Percentiles rank a stretch among this genome's conserved stretches.
Evolutionary conservation across 257 asterid genomes (phyloP).

Genomic region (Nicotiana sylvestris): DNA sequence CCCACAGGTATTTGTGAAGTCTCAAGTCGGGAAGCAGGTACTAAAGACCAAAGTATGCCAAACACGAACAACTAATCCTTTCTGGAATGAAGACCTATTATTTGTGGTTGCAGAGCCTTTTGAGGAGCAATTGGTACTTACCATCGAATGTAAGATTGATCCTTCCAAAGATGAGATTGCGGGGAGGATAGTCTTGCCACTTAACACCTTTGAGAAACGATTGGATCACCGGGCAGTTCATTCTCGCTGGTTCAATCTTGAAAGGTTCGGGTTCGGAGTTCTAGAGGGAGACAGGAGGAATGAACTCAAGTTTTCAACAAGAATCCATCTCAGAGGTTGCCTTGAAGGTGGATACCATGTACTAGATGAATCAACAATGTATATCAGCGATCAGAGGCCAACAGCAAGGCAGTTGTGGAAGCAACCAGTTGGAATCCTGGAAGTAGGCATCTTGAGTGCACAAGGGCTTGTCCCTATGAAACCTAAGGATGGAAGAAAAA

Average conservation of each 20-base stretch:
- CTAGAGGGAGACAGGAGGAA: conserved; percentile 54
- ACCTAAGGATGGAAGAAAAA: conserved; percentile 38
- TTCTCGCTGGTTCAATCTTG: conserved; percentile 59
- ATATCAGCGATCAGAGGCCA: conserved; percentile 62
- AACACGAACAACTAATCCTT: conserved; percentile 44
- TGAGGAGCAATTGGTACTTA: conserved; percentile 55
- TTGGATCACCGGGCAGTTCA: conserved; percentile 54
- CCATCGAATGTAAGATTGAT: conserved; percentile 37
- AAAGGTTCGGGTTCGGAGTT: conserved; percentile 50
- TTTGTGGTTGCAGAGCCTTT: conserved; percentile 81
- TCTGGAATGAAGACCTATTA: conserved; percentile 71
- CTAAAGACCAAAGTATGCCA: conserved; percentile 50
- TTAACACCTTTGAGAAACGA: conserved; percentile 42
- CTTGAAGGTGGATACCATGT: conserved; percentile 74
- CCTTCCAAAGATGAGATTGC: conserved; percentile 45
- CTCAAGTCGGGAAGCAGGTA: conserved; percentile 64
- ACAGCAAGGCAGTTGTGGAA: conserved; percentile 64
- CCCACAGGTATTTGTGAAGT: conserved; percentile 59
- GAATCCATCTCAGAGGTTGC: conserved; percentile 54
- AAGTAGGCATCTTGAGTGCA: conserved; percentile 61
- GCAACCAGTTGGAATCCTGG: conserved; percentile 59
- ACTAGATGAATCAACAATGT: conserved; percentile 60
- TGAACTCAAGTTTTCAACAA: conserved; percentile 52
- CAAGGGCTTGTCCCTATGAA: conserved; percentile 49
- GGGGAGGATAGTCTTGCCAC: conserved; percentile 44